Evolutionary conservation across 805 yeast genomes (phyloP).

Genomic region (Tetrapisispora phaffii): DNA sequence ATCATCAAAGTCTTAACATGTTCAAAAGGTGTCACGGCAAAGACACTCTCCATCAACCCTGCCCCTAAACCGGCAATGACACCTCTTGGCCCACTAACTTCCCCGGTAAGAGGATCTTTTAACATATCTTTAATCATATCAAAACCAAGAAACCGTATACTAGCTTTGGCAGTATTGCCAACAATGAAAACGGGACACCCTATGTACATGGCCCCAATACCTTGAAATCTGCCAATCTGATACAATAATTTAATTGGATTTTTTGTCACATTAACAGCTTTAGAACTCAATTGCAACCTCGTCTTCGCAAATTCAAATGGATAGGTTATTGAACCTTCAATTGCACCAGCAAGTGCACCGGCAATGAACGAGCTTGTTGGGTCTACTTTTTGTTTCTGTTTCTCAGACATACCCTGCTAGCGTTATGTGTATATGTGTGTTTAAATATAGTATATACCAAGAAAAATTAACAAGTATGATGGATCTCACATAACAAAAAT

Average conservation of each 20-base stretch:
- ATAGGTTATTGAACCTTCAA: constrained; percentile 84
- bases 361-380: constrained; percentile 80
- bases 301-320: constrained; percentile 98
- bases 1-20: constrained; percentile 92
- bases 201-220: constrained; percentile 68
- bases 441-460: not conserved
- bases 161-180: constrained; percentile 93
- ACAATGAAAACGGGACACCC: constrained; percentile 96
- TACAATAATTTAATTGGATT: constrained; percentile 78
- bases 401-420: not conserved
- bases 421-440: no score
- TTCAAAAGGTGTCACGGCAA: constrained; percentile 95
- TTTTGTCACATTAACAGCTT: constrained; percentile 52
- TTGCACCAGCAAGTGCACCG: constrained; percentile 95
- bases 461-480: no score
- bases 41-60: constrained; percentile 79
- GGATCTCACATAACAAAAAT: no score
- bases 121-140: constrained; percentile 73
- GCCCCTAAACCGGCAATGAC: constrained; percentile 97
- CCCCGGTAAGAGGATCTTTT: constrained; percentile 69
- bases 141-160: constrained; percentile 88
- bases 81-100: constrained; percentile 81
- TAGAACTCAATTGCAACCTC: constrained; percentile 71
- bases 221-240: constrained; percentile 68
- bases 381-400: constrained; percentile 34